Evolutionary conservation across 208 protist species (phyloP).

Genomic region (Crithidia mellificae): DNA sequence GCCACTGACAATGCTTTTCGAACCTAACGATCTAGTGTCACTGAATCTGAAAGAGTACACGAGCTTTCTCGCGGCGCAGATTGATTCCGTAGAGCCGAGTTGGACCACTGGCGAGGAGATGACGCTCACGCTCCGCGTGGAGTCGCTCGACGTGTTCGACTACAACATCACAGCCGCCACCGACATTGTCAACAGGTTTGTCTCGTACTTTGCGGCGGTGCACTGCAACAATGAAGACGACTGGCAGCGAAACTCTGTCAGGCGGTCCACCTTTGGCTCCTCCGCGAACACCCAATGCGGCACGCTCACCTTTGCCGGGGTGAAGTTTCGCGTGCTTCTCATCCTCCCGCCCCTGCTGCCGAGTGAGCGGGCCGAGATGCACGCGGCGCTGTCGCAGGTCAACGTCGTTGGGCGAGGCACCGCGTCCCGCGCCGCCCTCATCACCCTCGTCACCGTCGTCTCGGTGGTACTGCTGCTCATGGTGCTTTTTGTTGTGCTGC

Average conservation of each 20-base stretch:
- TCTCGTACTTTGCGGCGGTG: conserved; percentile 2
- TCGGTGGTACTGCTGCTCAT: conserved; percentile 3
- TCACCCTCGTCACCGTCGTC: conserved; percentile 2
- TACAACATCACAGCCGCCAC: conserved; percentile 34
- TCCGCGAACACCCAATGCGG: background rate
- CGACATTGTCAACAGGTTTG: conserved; percentile 14
- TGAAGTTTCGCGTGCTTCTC: conserved; percentile 11
- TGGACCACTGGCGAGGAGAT: conserved; percentile 5
- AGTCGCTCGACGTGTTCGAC: conserved; percentile 21
- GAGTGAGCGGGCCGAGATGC: conserved; percentile 9
- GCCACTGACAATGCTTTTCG: too few relatives aligned
- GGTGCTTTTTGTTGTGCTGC: conserved; percentile 3
- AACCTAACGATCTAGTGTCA: background rate
- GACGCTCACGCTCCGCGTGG: conserved; percentile 15
- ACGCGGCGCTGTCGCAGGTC: background rate
- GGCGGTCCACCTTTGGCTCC: too few relatives aligned
- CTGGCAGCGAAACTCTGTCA: background rate
- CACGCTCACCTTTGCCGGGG: background rate
- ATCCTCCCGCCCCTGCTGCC: conserved; percentile 18
- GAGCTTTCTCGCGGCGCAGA: too few relatives aligned
- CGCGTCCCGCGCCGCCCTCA: background rate
- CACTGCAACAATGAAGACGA: background rate
- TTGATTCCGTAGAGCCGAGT: conserved; percentile 6
- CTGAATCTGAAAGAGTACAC: too few relatives aligned
- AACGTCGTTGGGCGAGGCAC: background rate